phyloP scores from a whole-genome alignment of 75 land plant species.

The Picea sitchensis region DNA sequence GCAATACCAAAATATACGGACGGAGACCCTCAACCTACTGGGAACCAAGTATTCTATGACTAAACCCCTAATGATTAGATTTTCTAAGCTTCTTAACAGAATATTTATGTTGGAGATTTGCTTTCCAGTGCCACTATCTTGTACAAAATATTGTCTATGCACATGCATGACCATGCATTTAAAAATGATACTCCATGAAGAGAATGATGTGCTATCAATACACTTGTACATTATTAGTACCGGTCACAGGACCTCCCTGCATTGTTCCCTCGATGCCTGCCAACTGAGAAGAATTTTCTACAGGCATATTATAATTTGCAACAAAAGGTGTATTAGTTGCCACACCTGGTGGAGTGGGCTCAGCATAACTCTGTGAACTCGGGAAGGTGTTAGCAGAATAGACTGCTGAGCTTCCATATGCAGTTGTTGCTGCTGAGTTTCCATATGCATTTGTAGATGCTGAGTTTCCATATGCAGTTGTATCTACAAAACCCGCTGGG shows the following conservation, averaged over 20 bases:
- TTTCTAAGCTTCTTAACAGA: not conserved
- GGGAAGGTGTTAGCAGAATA: conserved; percentile 5
- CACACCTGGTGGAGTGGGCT: conserved; percentile 34
- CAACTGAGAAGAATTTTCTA: not conserved
- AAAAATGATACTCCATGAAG: not conserved
- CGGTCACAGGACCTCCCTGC: not conserved
- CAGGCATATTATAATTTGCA: conserved; percentile 5
- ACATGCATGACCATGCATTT: not conserved
- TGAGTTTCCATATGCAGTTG: conserved; percentile 2
- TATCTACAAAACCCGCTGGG: not conserved
- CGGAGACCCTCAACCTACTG: not conserved
- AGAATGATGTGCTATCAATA: not conserved
- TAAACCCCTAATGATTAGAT: not conserved
- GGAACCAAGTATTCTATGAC: conserved; percentile 8
- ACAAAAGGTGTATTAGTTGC: conserved; percentile 18
- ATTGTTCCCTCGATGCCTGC: conserved; percentile 1
- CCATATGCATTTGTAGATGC: not conserved
- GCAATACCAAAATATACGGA: not conserved
- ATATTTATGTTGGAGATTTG: not conserved
- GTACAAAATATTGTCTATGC: not conserved
- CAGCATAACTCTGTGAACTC: conserved; percentile 13
- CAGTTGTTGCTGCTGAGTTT: not conserved
- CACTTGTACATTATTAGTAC: conserved; percentile 6
- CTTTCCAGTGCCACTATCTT: not conserved
- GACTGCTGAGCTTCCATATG: not conserved